These are phyloP conservation scores for Hagleromyces aurorensis DNA, from an alignment of 805 yeast genomes.

Conservation along the genomic window DNA sequence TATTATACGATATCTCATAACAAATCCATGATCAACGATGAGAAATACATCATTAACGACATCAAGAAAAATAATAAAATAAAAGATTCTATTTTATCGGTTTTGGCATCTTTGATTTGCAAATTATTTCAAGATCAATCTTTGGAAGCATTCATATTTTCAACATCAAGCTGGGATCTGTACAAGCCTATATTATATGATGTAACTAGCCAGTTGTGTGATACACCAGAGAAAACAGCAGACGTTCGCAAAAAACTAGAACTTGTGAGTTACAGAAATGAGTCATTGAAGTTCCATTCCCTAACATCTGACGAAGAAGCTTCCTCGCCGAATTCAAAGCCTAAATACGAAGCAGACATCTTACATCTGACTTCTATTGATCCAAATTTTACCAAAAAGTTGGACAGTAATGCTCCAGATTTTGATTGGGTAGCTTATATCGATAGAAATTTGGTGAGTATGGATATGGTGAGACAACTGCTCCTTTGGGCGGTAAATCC, in stretches of 20 bases:
- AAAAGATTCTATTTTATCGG: slow-evolving; percentile 20
- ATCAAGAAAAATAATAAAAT: slow-evolving; percentile 29
- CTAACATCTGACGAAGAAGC: slow-evolving; percentile 20
- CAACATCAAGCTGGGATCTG: slow-evolving; percentile 49
- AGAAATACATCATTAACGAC: slow-evolving; percentile 33
- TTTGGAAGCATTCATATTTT: slow-evolving; percentile 53
- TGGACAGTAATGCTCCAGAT: slow-evolving; percentile 24
- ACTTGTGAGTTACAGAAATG: slow-evolving; percentile 58
- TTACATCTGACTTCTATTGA: slow-evolving; percentile 19
- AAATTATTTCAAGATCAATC: slow-evolving; percentile 29
- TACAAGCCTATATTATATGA: slow-evolving; percentile 43
- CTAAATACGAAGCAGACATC: slow-evolving; percentile 32
- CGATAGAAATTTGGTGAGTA: slow-evolving; percentile 20
- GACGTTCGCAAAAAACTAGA: slow-evolving; percentile 42
- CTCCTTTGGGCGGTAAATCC: slow-evolving; percentile 30
- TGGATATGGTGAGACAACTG: slow-evolving; percentile 23
- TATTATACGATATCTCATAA: slow-evolving; percentile 33
- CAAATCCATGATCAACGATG: slow-evolving; percentile 31
- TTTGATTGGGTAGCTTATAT: slow-evolving; percentile 29
- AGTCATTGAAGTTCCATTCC: slow-evolving; percentile 55
- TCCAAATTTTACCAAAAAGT: slow-evolving; percentile 15
- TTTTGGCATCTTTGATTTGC: slow-evolving; percentile 24
- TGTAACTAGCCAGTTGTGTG: slow-evolving; percentile 14
- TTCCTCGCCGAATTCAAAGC: slow-evolving; percentile 35
- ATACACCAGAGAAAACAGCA: slow-evolving; percentile 23